Evolutionary conservation across 2,329 filamentous ascomycete species (phyloP).

Genomic region (Aureobasidium sp.): DNA sequence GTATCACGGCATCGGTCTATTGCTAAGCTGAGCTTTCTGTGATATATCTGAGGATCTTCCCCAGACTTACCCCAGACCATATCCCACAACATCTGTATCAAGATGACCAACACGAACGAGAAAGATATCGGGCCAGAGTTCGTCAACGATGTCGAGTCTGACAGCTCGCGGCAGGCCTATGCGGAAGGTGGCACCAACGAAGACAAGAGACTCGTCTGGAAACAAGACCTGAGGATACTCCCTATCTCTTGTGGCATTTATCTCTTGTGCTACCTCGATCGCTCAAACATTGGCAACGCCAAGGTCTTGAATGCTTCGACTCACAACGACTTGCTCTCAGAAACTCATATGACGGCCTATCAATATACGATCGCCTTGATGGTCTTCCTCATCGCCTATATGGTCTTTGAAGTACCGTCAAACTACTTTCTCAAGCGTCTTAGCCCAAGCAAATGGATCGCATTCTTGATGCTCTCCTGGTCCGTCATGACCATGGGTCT

Average conservation of each 20-base stretch:
- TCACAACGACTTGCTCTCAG: constrained; percentile 54
- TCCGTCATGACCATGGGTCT: constrained; percentile 34
- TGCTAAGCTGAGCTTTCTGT: not conserved
- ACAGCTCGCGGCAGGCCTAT: not conserved
- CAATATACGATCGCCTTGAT: constrained; percentile 46
- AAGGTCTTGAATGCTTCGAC: constrained; percentile 58
- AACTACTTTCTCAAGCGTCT: constrained; percentile 36
- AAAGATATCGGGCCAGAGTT: constrained; percentile 3
- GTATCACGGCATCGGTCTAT: not conserved
- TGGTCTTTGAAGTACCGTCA: constrained; percentile 33
- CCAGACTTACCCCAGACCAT: constrained; percentile 2
- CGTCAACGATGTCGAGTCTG: constrained; percentile 5
- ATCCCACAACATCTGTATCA: not conserved
- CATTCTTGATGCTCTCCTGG: constrained; percentile 33
- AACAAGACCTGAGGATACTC: constrained; percentile 56
- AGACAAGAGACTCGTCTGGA: constrained; percentile 12
- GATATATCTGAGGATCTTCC: not conserved
- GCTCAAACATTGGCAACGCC: constrained; percentile 57
- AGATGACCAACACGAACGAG: not conserved
- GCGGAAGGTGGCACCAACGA: not conserved
- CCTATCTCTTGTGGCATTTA: constrained; percentile 59
- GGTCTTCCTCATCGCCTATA: constrained; percentile 32
- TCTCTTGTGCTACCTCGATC: constrained; percentile 61
- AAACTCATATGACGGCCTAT: constrained; percentile 54
- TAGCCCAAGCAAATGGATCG: constrained; percentile 34